Percentiles rank a stretch among this genome's conserved stretches.
Conservation (phyloP, 2,329 filamentous ascomycete species). For the Cryphonectria carpinicola region DNA sequence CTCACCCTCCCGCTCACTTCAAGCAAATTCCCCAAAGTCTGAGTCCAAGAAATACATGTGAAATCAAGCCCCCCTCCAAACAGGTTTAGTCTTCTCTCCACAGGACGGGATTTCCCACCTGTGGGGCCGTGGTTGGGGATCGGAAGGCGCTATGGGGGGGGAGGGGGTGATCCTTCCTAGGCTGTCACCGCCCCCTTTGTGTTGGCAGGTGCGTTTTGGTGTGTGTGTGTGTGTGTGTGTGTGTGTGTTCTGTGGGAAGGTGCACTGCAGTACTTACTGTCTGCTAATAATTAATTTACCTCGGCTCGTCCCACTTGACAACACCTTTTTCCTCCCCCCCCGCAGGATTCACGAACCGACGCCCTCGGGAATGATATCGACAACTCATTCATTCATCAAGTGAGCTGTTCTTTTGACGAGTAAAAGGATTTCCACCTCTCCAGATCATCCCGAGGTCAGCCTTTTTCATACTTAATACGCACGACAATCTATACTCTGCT, state of each 20-base stretch:
- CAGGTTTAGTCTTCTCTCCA: not conserved
- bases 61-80: not conserved
- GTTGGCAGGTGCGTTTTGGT: not conserved
- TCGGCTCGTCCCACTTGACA: constrained; percentile 2
- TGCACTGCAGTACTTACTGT: not conserved
- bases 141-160: not conserved
- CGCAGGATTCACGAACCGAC: not conserved
- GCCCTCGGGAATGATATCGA: not conserved
- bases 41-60: not conserved
- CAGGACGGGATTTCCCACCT: not conserved
- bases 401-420: not conserved
- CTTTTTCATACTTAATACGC: not conserved
- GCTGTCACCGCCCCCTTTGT: not conserved
- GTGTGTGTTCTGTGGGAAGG: constrained; percentile 1
- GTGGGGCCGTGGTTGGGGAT: not conserved
- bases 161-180: not conserved
- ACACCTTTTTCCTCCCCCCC: not conserved
- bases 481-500: not conserved
- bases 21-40: not conserved
- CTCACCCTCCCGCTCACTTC: too few species aligned
- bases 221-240: not conserved
- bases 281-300: not conserved
- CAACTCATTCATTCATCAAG: not conserved
- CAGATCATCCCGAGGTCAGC: not conserved
- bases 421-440: not conserved